These are phyloP conservation scores for Bocquillonia castaneifolia DNA, from an alignment of 441 rosid genomes.

Conservation along the genomic window DNA sequence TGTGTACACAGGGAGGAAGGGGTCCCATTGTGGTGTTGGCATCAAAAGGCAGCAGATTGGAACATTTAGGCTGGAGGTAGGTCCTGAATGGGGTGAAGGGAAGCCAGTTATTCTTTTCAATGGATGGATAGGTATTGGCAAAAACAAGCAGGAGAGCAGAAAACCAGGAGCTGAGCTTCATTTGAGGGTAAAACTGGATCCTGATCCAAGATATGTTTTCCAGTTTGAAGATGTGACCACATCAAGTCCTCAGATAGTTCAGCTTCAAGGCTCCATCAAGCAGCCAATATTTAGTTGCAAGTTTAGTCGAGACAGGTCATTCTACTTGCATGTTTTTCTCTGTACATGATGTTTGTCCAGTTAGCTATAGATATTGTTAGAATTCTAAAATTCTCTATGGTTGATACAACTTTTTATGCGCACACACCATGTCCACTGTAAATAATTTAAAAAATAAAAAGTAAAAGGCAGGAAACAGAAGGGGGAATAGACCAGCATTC, in stretches of 20 bases:
- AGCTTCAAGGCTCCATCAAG: conserved; percentile 82
- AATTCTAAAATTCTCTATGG: background rate
- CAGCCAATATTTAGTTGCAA: conserved; percentile 93
- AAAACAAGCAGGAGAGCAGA: conserved; percentile 56
- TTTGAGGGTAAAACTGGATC: conserved; percentile 79
- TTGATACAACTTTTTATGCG: background rate
- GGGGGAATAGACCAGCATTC: background rate
- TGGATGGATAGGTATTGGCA: conserved; percentile 87
- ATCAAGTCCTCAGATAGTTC: conserved; percentile 88
- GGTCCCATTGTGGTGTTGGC: conserved; percentile 70
- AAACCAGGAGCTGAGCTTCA: conserved; percentile 75
- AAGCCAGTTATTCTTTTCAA: conserved; percentile 64
- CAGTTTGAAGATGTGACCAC: conserved; percentile 84
- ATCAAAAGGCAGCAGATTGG: conserved; percentile 78
- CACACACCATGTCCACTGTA: background rate
- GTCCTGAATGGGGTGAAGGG: conserved; percentile 87
- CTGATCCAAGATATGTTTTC: conserved; percentile 89
- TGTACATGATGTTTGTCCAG: background rate
- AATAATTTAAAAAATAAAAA: background rate
- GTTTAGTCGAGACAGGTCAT: conserved; percentile 84
- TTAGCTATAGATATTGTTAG: background rate
- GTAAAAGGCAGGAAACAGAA: background rate
- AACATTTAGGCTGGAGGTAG: conserved; percentile 67
- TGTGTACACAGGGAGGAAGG: conserved; percentile 63
- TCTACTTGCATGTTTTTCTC: conserved; percentile 11